Evolutionary conservation across 1,139 yeast species (phyloP), one percentile per base, ranked within the genome.

Genomic region (Ogataea hybrid): DNA sequence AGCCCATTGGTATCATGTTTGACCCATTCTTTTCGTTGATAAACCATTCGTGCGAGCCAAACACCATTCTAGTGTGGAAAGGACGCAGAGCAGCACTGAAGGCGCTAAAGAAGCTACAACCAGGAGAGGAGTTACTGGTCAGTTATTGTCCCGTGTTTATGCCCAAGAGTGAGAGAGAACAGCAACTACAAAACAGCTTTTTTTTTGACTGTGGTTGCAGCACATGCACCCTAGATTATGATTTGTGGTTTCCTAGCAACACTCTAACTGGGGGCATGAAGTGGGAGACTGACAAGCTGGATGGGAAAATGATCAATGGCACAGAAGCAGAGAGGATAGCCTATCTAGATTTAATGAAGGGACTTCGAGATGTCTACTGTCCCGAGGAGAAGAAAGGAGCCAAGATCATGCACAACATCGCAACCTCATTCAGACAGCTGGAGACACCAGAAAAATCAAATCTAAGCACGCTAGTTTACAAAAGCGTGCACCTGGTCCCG

Each of bases 11-110:
- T 0, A 39, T 57, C 8, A 56, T 59, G 50, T 55, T 71, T 44
- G 74, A 70, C 44, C 68, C 70, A 0, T 45, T 53, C 3, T 62
- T 69, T 46, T 54, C 73, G 6, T 46, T 69, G 36, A 53, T 63
- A 34, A 63, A 63, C 39, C 67, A 63, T 46, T 61, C 64, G 4
- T 63, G 67, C 44, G 47, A 50, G 11, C 66, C 66, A 4, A 63
- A 70, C 42, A 57, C 64, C 25, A 42, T 54, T 7, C 37, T 60
- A 6, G 44, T 59, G 5, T 60, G 63, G 48, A 45, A 50, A 15
- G 46, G 52, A 5, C 43, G 52, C 3, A 42, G 36, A 6, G 45
- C 51, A 4, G 37, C 42, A 15, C 36, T 68, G 4, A 43, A 54
- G 5, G 51, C 67, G 3, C 51, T 57, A 15, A 42, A 49, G 6